Conservation (phyloP, 208 protist species). For the Trypanosoma caninum region DNA sequence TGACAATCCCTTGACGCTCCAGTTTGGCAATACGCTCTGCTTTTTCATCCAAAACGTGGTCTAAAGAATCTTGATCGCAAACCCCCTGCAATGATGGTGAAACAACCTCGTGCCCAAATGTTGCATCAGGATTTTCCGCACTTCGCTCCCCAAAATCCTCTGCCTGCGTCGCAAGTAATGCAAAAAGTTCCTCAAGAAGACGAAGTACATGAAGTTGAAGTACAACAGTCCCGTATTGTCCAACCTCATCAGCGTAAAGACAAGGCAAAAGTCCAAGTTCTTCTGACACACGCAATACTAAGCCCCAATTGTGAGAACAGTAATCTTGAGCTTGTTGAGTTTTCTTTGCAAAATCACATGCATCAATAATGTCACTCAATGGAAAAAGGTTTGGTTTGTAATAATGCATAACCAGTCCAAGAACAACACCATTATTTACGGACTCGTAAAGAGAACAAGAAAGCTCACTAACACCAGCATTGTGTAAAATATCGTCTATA, state of each 20-base stretch:
- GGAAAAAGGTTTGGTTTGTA: slow-evolving; percentile 54
- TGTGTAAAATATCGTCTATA: slow-evolving; percentile 1
- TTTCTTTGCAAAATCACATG: neutral
- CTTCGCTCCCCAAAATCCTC: slow-evolving; percentile 30
- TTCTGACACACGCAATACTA: slow-evolving; percentile 23
- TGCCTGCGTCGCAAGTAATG: slow-evolving; percentile 57
- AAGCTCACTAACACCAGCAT: neutral
- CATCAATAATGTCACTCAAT: slow-evolving; percentile 11
- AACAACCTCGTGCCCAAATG: no score
- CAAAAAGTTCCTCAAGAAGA: slow-evolving; percentile 66
- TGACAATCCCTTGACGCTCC: neutral
- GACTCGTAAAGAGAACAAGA: slow-evolving; percentile 21
- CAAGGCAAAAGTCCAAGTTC: slow-evolving; percentile 43
- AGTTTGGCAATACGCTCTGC: neutral
- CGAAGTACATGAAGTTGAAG: slow-evolving; percentile 72
- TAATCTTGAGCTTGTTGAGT: neutral
- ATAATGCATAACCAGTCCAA: slow-evolving; percentile 47
- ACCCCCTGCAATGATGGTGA: no score
- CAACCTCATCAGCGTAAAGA: slow-evolving; percentile 53
- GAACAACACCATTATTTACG: slow-evolving; percentile 29
- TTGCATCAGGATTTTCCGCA: neutral
- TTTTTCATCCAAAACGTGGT: neutral
- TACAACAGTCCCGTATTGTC: slow-evolving; percentile 30
- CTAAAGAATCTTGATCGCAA: no score
- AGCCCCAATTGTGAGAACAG: slow-evolving; percentile 20